Base-by-base conservation (phyloP, 495 filamentous ascomycete genomes). In the Lasiosphaeria ovina region DNA sequence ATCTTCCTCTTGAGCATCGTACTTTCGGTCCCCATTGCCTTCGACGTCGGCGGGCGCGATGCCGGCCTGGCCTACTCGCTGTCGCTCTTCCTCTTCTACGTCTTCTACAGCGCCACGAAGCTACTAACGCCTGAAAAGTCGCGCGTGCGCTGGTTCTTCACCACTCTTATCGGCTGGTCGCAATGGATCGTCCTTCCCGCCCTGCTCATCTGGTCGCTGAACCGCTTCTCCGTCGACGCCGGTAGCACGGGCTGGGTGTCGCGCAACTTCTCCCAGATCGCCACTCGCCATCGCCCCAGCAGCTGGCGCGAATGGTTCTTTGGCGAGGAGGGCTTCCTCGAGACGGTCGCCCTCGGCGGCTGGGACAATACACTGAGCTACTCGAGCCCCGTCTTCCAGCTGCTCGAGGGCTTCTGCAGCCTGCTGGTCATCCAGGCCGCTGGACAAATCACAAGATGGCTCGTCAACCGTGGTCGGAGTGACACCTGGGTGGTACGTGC, bases 391-490 rank as follows among this genome's bases (percentile, higher is more conserved):
- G 81, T 96, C 12, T 98, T 97, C 76, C 94, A 98, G 69, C 79
- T 98, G 34, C 87, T 85, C 42, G 94, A 98, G 74, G 94, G 94
- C 3, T 98, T 98, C 76, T 97, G 94, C 76, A 97, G 90, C 66
- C 74, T 98, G 69, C 76, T 98, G 60, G 94, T 98, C 53, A 97
- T 98, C 56, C 94, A 98, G 73, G 90, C 92, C 12, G 86, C 88
- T 35, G 94, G 94, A 1, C 93, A 96, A 70, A 92, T 97, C 57
- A 96, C 94, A n/a, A 83, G 91, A 68, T 97, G 91, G 88, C 84
- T 97, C 17, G 93, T 97, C 48, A 98, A 97, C 72, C 79, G 87
- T 59, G 91, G 91, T 58, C 84, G 90, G 62, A 92, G 92, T 62
- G 94, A 98, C 76, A 94, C 87, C 62, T 98, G 94, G 94, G 93